These are phyloP conservation scores for Malus domestica DNA, from an alignment of 306 rosid genomes.

Conservation along the genomic window ASM211411v1 NC_041799.1:39564001-39564500, in stretches of 20 bases:
- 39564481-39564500: constrained; percentile 56
- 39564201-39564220: neutral
- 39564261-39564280: constrained; percentile 7
- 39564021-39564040: constrained; percentile 19
- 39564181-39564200: constrained; percentile 18
- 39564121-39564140: constrained; percentile 23
- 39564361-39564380: constrained; percentile 51
- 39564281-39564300: neutral
- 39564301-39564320: neutral
- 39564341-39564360: constrained; percentile 14
- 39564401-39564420: constrained; percentile 47
- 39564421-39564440: constrained; percentile 20
- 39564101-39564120: constrained; percentile 23
- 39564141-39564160: constrained; percentile 20
- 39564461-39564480: constrained; percentile 43
- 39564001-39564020: constrained; percentile 35
- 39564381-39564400: constrained; percentile 48
- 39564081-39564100: constrained; percentile 20
- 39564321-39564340: constrained; percentile 11
- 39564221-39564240: neutral
- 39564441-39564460: constrained; percentile 31
- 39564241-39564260: neutral
- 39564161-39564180: constrained; percentile 18
- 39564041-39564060: constrained; percentile 16
- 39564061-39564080: constrained; percentile 32